Conservation (phyloP, 2,329 filamentous ascomycete species). For the Chrysosporium queenslandicum region DNA sequence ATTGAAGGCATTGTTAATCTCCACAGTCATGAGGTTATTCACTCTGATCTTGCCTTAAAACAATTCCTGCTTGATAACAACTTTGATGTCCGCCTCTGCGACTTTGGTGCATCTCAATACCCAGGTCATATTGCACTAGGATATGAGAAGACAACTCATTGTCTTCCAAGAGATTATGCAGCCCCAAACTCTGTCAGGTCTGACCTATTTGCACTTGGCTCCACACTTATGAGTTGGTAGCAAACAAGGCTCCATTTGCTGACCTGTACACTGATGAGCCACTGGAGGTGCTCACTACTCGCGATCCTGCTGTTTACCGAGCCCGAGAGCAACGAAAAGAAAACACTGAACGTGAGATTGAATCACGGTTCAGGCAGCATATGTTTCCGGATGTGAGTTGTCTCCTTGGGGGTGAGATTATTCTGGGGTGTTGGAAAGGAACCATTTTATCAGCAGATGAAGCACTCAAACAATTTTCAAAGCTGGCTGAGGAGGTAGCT, state of each 20-base stretch:
- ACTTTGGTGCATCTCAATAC: constrained; percentile 16
- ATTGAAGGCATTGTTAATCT: too few relatives aligned
- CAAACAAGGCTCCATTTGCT: background rate
- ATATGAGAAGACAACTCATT: constrained; percentile 14
- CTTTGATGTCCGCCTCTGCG: constrained; percentile 19
- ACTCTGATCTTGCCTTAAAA: too few relatives aligned
- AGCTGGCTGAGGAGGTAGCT: background rate
- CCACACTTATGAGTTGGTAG: constrained; percentile 15
- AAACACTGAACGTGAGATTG: background rate
- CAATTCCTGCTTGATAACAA: too few relatives aligned
- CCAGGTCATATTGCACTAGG: background rate
- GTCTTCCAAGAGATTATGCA: constrained; percentile 15
- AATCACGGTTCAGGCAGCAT: background rate
- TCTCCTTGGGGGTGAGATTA: background rate
- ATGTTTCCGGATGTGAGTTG: background rate
- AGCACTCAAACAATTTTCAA: background rate
- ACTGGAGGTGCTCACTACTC: background rate
- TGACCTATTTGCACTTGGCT: constrained; percentile 19
- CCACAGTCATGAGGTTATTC: too few relatives aligned
- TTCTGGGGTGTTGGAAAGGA: constrained; percentile 1
- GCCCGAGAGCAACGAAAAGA: background rate
- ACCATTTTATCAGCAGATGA: background rate
- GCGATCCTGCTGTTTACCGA: background rate
- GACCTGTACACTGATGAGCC: background rate
- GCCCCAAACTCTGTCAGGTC: constrained; percentile 16